Conservation (phyloP, 306 rosid species). For the Begonia masoniana region DNA sequence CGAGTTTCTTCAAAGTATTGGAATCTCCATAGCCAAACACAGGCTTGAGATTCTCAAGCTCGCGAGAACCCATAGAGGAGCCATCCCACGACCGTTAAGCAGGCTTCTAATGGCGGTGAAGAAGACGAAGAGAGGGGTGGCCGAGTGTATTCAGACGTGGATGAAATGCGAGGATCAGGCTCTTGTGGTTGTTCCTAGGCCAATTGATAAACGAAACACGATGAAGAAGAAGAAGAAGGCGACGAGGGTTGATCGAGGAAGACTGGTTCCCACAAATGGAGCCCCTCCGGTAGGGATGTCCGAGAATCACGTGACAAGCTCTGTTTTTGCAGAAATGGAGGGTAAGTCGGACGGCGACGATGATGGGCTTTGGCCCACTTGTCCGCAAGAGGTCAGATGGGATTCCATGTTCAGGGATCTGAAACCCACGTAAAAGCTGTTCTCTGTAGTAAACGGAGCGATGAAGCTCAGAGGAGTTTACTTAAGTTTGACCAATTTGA, state of each 20-base stretch:
- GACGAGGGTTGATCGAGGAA: conserved; percentile 31
- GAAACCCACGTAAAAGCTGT: conserved; percentile 48
- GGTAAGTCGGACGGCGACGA: conserved; percentile 22
- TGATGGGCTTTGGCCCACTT: conserved; percentile 47
- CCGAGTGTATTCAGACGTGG: conserved; percentile 29
- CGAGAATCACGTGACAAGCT: conserved; percentile 22
- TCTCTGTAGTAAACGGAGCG: too few relatives aligned
- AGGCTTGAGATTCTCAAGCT: conserved; percentile 79
- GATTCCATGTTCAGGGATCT: conserved; percentile 79
- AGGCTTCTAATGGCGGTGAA: conserved; percentile 56
- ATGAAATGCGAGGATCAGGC: conserved; percentile 29
- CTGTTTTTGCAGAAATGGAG: conserved; percentile 34
- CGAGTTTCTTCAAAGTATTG: conserved; percentile 89
- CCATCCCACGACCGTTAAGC: conserved; percentile 23
- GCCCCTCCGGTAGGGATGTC: conserved; percentile 19
- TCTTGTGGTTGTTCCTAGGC: conserved; percentile 53
- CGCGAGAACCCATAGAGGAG: conserved; percentile 39
- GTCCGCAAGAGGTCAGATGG: conserved; percentile 75
- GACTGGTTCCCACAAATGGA: conserved; percentile 43
- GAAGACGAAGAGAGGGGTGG: conserved; percentile 49
- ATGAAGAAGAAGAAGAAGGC: conserved; percentile 44
- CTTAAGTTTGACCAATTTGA: too few relatives aligned
- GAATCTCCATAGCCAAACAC: conserved; percentile 85
- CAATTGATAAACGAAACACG: conserved; percentile 25
- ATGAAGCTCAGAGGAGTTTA: too few relatives aligned